Conservation (phyloP, 2,329 filamentous ascomycete species). For the Trichoderma sp. region DNA sequence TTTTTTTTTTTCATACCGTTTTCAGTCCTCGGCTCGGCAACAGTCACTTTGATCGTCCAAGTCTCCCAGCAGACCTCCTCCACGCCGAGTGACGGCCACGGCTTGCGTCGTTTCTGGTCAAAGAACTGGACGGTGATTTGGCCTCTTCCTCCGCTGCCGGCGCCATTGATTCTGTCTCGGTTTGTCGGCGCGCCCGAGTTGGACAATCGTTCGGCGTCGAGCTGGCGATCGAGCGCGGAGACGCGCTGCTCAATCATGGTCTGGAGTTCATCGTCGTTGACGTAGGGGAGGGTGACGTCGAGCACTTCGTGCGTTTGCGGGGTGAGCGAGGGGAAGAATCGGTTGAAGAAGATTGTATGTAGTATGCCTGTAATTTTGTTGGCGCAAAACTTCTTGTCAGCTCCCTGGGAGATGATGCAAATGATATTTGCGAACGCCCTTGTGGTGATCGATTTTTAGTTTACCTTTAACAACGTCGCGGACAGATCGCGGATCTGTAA, state of each 20-base stretch:
- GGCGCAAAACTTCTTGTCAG: not conserved
- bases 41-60: slow-evolving; percentile 92
- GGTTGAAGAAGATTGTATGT: slow-evolving; percentile 98
- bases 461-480: slow-evolving; percentile 90
- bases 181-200: slow-evolving; percentile 25
- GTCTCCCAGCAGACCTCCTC: slow-evolving; percentile 97
- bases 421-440: not conserved
- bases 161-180: slow-evolving; percentile 45
- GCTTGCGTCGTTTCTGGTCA: slow-evolving; percentile 83
- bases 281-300: slow-evolving; percentile 84
- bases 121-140: slow-evolving; percentile 90
- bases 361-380: slow-evolving; percentile 68
- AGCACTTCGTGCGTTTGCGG: slow-evolving; percentile 86
- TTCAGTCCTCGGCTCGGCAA: slow-evolving; percentile 86
- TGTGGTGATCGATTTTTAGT: not conserved
- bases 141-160: slow-evolving; percentile 63
- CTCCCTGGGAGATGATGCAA: not conserved
- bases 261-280: slow-evolving; percentile 88
- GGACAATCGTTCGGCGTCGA: slow-evolving; percentile 60
- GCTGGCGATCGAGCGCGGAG: slow-evolving; percentile 74
- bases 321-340: slow-evolving; percentile 85
- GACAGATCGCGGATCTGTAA: slow-evolving; percentile 85
- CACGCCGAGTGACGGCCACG: slow-evolving; percentile 76
- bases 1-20: no score
- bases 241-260: slow-evolving; percentile 90